Evolutionary conservation across 768 basidiomycete species (phyloP), one percentile per base, ranked within the genome.

Genomic region (Tulasnella calospora): DNA sequence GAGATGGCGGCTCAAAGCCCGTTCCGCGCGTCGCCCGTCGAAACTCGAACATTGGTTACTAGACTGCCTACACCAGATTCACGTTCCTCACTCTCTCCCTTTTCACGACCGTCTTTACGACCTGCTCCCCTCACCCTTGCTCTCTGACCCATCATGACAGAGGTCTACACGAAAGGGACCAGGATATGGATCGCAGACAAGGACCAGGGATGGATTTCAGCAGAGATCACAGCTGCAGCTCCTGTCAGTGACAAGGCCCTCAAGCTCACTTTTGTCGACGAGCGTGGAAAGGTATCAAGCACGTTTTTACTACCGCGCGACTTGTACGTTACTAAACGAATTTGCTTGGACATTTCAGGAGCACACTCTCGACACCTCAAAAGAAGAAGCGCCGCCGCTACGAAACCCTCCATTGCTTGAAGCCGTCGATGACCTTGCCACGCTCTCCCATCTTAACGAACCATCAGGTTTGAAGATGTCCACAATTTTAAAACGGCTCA

Each of bases 381-480:
- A 91, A 82, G 90, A 91, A 81, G 90, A 89, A 73, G 88, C 98
- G 10, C 98, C 98, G 67, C 98, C 96, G 61, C 86, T 99, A 82
- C 92, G 96, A 81, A 99, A 99, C 86, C 98, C 98, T 41, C 98
- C 97, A 44, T 86, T 98, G 74, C 87, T 99, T 79, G 98, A 99
- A 87, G 95, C 94, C 23, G 95, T 96, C 40, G 98, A 99, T 85
- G 98, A 99, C 88, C 88, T 99, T 83, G 96, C 98, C 71, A 98
- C 96, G 77, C 90, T 99, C 82, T 98, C 95, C 71, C 96, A 99
- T 87, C 88, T 99, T 81, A 99, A 99, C 84, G 98, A 99, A 84
- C 97, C 98, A 75, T 94, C 93, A 82, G 97, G 97, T 96, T 70
- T 71, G 36, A 57, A n/a, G 2, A 27, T 35, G n/a, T 41, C 41